These are phyloP conservation scores for Flueggea neowawraea DNA, from an alignment of 441 rosid species.

Conservation along the genomic window DNA sequence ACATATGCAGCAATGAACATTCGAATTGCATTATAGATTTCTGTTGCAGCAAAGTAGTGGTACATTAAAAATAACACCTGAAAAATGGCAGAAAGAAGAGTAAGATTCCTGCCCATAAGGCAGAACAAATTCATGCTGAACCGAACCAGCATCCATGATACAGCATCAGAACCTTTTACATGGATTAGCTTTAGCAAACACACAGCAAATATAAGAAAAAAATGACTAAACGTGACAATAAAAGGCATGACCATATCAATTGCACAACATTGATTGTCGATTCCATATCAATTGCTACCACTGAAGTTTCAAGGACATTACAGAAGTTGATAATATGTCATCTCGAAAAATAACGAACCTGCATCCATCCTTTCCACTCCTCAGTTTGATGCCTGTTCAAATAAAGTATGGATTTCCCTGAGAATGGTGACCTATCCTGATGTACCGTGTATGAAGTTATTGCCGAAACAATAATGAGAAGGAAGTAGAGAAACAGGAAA, in stretches of 20 bases:
- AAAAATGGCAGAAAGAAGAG: constrained; percentile 20
- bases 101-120: constrained; percentile 10
- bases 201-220: too few relatives aligned
- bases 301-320: too few relatives aligned
- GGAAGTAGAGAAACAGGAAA: constrained; percentile 89
- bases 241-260: too few relatives aligned
- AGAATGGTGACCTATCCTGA: constrained; percentile 76
- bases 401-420: constrained; percentile 81
- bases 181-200: too few relatives aligned
- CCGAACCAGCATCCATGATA: too few relatives aligned
- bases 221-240: too few relatives aligned
- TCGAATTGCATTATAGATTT: constrained; percentile 94
- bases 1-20: constrained; percentile 97
- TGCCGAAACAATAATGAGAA: constrained; percentile 87
- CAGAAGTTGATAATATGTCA: neutral
- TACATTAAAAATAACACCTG: constrained; percentile 96
- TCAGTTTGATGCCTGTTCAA: constrained; percentile 99
- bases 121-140: constrained; percentile 3
- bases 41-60: constrained; percentile 98
- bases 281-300: neutral
- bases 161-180: too few relatives aligned
- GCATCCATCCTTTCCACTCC: constrained; percentile 99
- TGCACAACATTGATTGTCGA: too few relatives aligned
- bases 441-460: constrained; percentile 89
- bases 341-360: constrained; percentile 50